Conservation (phyloP, 371 early-diverging fungal genomes). For the Coemansia sp. region DNA sequence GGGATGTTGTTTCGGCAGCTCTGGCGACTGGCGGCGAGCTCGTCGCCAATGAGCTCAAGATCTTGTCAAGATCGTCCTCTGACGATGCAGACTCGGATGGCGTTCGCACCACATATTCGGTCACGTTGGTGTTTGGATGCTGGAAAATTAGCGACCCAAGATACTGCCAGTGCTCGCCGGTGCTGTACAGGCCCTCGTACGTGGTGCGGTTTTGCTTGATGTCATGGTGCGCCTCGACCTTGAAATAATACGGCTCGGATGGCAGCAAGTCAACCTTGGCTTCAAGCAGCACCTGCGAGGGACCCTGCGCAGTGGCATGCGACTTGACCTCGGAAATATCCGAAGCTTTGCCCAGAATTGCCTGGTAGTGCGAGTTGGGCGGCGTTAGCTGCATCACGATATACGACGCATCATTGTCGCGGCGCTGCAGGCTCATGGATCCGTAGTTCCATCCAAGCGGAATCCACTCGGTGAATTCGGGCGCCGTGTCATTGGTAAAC, state of each 20-base stretch:
- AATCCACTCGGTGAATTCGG: slow-evolving; percentile 36
- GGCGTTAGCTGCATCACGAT: slow-evolving; percentile 38
- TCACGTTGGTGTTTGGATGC: slow-evolving; percentile 17
- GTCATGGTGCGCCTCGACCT: slow-evolving; percentile 46
- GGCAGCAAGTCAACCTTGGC: slow-evolving; percentile 11
- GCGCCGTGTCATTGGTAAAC: slow-evolving; percentile 35
- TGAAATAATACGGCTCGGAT: slow-evolving; percentile 30
- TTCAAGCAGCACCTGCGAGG: slow-evolving; percentile 28
- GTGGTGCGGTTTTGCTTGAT: slow-evolving; percentile 36
- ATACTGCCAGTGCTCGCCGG: slow-evolving; percentile 33
- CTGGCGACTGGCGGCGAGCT: neutral
- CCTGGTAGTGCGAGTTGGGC: slow-evolving; percentile 20
- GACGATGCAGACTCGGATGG: neutral
- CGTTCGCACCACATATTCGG: neutral
- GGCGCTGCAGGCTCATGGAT: slow-evolving; percentile 35
- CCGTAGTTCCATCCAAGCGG: slow-evolving; percentile 36
- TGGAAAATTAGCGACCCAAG: slow-evolving; percentile 39
- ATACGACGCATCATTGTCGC: slow-evolving; percentile 4
- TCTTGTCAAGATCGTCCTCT: neutral
- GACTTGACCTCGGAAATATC: slow-evolving; percentile 10
- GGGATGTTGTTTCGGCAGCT: neutral
- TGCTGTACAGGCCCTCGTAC: slow-evolving; percentile 41
- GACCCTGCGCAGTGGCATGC: slow-evolving; percentile 22
- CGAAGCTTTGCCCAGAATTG: slow-evolving; percentile 17
- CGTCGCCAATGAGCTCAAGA: neutral